These are phyloP conservation scores for Rhazya stricta DNA, from an alignment of 257 asterid species.

Conservation along the genomic window DNA sequence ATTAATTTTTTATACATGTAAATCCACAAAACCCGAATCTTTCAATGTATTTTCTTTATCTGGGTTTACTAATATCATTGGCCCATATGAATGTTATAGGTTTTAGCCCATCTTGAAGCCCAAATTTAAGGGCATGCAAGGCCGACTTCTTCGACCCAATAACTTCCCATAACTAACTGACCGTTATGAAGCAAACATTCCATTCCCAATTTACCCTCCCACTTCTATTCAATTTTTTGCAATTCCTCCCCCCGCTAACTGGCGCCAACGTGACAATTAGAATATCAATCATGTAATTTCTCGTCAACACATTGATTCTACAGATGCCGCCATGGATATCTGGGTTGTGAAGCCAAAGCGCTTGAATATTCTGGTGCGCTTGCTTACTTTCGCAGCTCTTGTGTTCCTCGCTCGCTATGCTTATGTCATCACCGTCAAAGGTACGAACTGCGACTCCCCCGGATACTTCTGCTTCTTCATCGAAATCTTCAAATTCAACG, in stretches of 20 bases:
- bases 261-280: conserved; percentile 15
- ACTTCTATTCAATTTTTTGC: conserved; percentile 19
- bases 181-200: background rate
- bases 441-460: conserved; percentile 34
- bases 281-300: background rate
- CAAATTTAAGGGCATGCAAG: background rate
- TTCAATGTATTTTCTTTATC: too few relatives aligned
- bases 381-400: conserved; percentile 50
- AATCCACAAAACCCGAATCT: too few relatives aligned
- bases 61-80: too few relatives aligned
- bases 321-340: conserved; percentile 35
- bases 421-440: conserved; percentile 45
- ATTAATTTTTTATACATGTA: too few relatives aligned
- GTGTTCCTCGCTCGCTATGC: conserved; percentile 50
- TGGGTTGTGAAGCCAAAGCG: conserved; percentile 20
- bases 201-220: conserved; percentile 13
- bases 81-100: background rate
- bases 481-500: conserved; percentile 11
- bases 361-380: conserved; percentile 39
- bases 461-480: conserved; percentile 35
- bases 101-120: background rate
- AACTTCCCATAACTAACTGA: conserved; percentile 3
- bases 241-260: background rate
- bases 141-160: conserved; percentile 13
- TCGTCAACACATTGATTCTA: background rate